Conservation (phyloP, 768 basidiomycete genomes). For the Symmetrospora coprosmae region DNA sequence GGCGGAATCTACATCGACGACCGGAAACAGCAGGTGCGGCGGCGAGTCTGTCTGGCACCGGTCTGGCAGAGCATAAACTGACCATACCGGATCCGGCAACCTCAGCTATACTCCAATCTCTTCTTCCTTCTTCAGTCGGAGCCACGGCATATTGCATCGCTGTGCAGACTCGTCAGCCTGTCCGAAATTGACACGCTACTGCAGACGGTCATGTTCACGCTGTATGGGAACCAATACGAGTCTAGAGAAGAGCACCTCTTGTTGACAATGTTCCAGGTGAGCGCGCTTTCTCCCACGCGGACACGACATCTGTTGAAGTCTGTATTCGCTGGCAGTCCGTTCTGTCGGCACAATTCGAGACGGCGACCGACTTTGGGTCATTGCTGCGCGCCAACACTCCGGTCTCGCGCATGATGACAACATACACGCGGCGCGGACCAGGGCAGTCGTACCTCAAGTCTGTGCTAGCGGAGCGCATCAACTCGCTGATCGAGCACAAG, state of each 20-base stretch:
- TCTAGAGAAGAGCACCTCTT: slow-evolving; percentile 94
- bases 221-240: slow-evolving; percentile 98
- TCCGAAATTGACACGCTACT: slow-evolving; percentile 97
- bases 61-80: neutral
- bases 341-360: slow-evolving; percentile 95
- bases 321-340: slow-evolving; percentile 60
- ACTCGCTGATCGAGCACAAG: slow-evolving; percentile 97
- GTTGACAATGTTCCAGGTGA: slow-evolving; percentile 81
- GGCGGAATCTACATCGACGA: slow-evolving; percentile 90
- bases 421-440: slow-evolving; percentile 94
- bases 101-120: slow-evolving; percentile 88
- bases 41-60: neutral
- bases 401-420: slow-evolving; percentile 99
- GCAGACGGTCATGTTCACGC: slow-evolving; percentile 99
- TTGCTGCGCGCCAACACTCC: slow-evolving; percentile 96
- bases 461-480: slow-evolving; percentile 92
- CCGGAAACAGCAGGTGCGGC: slow-evolving; percentile 50
- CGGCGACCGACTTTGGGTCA: slow-evolving; percentile 97
- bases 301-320: neutral
- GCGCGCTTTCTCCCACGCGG: slow-evolving; percentile 25
- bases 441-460: slow-evolving; percentile 97
- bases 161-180: slow-evolving; percentile 88
- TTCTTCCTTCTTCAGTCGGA: slow-evolving; percentile 98
- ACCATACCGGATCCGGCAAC: too few relatives aligned
- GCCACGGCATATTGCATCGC: slow-evolving; percentile 86